Conservation (phyloP, 2,329 filamentous ascomycete species). For the Elsinoe australis region DNA sequence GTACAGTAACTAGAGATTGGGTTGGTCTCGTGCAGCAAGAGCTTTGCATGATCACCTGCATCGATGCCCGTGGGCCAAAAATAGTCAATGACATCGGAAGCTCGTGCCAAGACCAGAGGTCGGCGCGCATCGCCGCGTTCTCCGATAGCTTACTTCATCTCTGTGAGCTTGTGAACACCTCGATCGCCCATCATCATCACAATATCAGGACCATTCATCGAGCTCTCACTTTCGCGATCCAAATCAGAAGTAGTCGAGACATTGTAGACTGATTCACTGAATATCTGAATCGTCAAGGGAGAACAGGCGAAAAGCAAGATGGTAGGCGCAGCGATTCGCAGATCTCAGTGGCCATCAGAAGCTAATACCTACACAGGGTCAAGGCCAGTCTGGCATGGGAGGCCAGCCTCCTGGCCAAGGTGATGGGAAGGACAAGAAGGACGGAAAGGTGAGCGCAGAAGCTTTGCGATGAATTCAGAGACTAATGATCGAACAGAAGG, state of each 20-base stretch:
- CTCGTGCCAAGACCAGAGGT: conserved; percentile 15
- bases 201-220: conserved; percentile 17
- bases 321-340: neutral
- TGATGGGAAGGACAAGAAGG: conserved; percentile 82
- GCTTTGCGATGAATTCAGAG: neutral
- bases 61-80: neutral
- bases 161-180: conserved; percentile 14
- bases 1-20: too few species aligned
- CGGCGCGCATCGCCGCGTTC: conserved; percentile 15
- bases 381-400: conserved; percentile 81
- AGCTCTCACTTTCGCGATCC: too few species aligned
- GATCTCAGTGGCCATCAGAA: neutral
- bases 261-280: too few species aligned
- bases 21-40: conserved; percentile 4
- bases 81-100: conserved; percentile 12
- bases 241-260: too few species aligned
- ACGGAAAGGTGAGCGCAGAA: conserved; percentile 35
- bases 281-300: neutral
- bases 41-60: neutral
- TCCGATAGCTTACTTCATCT: conserved; percentile 15
- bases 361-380: conserved; percentile 49
- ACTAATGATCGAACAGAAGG: conserved; percentile 59
- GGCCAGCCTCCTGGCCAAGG: conserved; percentile 56
- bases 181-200: conserved; percentile 14
- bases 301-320: neutral